Conservation (phyloP, 768 basidiomycete genomes). For the Suillus brevipes region DNA sequence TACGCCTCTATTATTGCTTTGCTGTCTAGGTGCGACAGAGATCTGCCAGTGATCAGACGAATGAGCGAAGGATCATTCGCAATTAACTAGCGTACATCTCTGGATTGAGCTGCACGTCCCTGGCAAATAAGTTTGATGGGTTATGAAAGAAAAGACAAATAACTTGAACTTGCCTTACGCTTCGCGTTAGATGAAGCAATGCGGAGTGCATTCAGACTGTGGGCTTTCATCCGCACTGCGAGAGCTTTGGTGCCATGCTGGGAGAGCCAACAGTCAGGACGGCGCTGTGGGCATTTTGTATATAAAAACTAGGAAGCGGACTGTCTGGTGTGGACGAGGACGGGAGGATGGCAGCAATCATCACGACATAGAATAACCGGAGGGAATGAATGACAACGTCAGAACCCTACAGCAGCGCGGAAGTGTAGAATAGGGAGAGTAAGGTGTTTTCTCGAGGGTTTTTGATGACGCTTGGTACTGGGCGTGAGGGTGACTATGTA, state of each 20-base stretch:
- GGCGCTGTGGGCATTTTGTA: slow-evolving; percentile 85
- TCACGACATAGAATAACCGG: slow-evolving; percentile 87
- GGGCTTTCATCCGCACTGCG: slow-evolving; percentile 81
- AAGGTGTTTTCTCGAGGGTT: slow-evolving; percentile 83
- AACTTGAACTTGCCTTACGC: too few relatives aligned
- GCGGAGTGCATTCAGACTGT: slow-evolving; percentile 79
- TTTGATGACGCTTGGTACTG: slow-evolving; percentile 38
- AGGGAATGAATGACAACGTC: slow-evolving; percentile 84
- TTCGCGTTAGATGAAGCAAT: slow-evolving; percentile 47
- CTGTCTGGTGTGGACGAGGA: slow-evolving; percentile 12
- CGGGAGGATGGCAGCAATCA: slow-evolving; percentile 81
- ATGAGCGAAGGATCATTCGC: too few relatives aligned
- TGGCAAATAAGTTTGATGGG: too few relatives aligned
- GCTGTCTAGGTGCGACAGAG: too few relatives aligned
- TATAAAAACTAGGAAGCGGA: slow-evolving; percentile 92
- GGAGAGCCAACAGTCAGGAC: slow-evolving; percentile 84
- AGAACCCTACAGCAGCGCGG: slow-evolving; percentile 81
- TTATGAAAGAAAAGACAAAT: too few relatives aligned
- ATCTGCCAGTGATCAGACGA: too few relatives aligned
- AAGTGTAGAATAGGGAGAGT: slow-evolving; percentile 87
- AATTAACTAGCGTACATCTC: too few relatives aligned
- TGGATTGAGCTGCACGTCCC: too few relatives aligned
- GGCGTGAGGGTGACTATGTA: slow-evolving; percentile 65
- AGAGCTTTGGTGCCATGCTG: slow-evolving; percentile 92
- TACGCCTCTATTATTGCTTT: too few relatives aligned